These are phyloP conservation scores for Rhodotorula sp. DNA, from an alignment of 1,284 basidiomycete genomes.

Conservation along the genomic window DNA sequence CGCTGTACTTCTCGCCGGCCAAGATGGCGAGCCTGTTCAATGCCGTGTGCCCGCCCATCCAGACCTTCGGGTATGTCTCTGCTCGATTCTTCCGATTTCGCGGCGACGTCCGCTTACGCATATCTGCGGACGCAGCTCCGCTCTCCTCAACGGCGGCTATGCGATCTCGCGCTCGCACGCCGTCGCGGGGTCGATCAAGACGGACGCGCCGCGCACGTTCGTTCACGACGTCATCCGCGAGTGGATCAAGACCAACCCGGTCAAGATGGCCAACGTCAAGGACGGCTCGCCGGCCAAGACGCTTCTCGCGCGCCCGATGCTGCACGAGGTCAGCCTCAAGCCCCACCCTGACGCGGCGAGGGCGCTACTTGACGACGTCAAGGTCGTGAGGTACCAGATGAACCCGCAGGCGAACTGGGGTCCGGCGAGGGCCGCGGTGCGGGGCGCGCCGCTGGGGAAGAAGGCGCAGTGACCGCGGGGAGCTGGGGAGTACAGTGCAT, in stretches of 20 bases:
- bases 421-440: conserved; percentile 56
- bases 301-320: conserved; percentile 38
- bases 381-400: conserved; percentile 84
- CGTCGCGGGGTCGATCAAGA: conserved; percentile 85
- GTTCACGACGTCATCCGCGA: conserved; percentile 81
- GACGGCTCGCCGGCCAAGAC: conserved; percentile 42
- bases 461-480: neutral
- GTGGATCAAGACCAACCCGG: conserved; percentile 78
- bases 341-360: conserved; percentile 67
- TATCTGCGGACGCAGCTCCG: conserved; percentile 61
- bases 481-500: neutral
- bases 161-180: conserved; percentile 88
- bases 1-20: conserved; percentile 91
- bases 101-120: neutral
- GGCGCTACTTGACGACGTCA: conserved; percentile 62
- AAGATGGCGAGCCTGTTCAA: conserved; percentile 81
- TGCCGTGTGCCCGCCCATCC: conserved; percentile 72
- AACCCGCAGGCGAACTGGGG: conserved; percentile 94
- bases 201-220: conserved; percentile 70
- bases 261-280: conserved; percentile 66
- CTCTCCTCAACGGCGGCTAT: conserved; percentile 82
- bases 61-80: conserved; percentile 63
- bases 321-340: conserved; percentile 69
- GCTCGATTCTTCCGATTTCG: no score
- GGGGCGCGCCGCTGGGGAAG: conserved; percentile 22